phyloP scores from a whole-genome alignment of 2,329 filamentous ascomycete genomes.

The Chaetothyriales sp. region DNA sequence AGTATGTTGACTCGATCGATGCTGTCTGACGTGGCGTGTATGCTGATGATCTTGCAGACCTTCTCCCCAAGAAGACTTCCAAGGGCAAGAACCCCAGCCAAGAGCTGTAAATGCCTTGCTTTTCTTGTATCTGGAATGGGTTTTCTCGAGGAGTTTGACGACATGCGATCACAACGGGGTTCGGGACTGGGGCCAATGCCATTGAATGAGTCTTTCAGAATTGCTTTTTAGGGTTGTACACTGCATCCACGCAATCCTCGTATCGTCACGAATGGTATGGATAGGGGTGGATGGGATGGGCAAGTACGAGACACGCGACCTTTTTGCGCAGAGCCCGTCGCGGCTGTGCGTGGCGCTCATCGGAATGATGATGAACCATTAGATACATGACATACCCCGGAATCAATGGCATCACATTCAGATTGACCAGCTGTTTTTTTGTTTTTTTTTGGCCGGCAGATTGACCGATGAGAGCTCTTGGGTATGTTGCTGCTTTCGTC shows the following conservation, averaged over 20 bases:
- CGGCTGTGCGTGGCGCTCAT: conserved; percentile 9
- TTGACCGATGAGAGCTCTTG: too few relatives aligned
- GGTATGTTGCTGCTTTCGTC: too few relatives aligned
- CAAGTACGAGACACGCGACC: conserved; percentile 23
- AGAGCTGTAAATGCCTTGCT: conserved; percentile 61
- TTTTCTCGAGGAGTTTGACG: conserved; percentile 64
- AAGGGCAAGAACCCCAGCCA: conserved; percentile 92
- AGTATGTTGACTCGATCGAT: conserved; percentile 46
- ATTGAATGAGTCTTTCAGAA: conserved; percentile 40
- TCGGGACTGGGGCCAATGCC: conserved; percentile 46
- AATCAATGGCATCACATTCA: conserved; percentile 11
- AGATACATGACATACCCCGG: conserved; percentile 9
- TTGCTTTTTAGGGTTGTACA: conserved; percentile 42
- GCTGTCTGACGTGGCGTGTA: conserved; percentile 16
- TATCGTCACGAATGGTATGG: conserved; percentile 21
- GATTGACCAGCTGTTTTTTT: background rate
- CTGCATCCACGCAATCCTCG: conserved; percentile 40
- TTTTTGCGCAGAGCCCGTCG: conserved; percentile 11
- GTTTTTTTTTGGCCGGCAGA: too few relatives aligned
- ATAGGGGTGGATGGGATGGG: conserved; percentile 16
- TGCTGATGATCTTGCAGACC: conserved; percentile 51
- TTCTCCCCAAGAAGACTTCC: conserved; percentile 97
- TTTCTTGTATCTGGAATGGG: conserved; percentile 47
- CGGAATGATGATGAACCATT: conserved; percentile 16
- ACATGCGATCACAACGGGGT: conserved; percentile 53